phyloP scores from a whole-genome alignment of 352 stramenopile species.

The Nothophytophthora sp. region DNA sequence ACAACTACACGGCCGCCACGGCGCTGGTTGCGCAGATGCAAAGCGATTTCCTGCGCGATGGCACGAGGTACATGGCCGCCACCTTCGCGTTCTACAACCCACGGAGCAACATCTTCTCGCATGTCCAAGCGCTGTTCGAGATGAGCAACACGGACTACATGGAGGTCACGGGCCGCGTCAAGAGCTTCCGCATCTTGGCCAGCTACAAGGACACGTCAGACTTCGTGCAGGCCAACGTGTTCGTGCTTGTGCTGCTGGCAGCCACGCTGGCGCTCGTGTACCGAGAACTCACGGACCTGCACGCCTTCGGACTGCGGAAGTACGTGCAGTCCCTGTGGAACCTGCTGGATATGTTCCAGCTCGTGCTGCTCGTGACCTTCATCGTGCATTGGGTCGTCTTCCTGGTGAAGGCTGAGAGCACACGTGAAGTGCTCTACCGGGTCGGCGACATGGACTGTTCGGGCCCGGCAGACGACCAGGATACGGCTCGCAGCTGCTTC shows the following conservation, averaged over 20 bases:
- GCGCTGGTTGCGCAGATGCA: constrained; percentile 50
- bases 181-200: constrained; percentile 69
- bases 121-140: constrained; percentile 72
- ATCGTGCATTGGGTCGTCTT: constrained; percentile 63
- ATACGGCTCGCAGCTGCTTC: constrained; percentile 46
- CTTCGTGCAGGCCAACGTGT: constrained; percentile 54
- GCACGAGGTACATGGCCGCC: constrained; percentile 57
- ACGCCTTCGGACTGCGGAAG: constrained; percentile 46
- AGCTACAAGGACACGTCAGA: constrained; percentile 44
- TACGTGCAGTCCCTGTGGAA: constrained; percentile 85
- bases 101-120: constrained; percentile 76
- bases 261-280: constrained; percentile 51
- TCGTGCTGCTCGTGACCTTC: constrained; percentile 68
- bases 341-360: constrained; percentile 70
- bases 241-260: constrained; percentile 63
- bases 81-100: constrained; percentile 78
- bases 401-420: constrained; percentile 47
- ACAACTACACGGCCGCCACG: constrained; percentile 59
- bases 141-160: constrained; percentile 83
- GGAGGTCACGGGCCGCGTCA: constrained; percentile 62
- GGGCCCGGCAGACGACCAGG: constrained; percentile 43
- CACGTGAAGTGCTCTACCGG: constrained; percentile 47
- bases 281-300: constrained; percentile 56
- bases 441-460: constrained; percentile 59
- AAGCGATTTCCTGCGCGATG: constrained; percentile 61